These are phyloP conservation scores for Babjeviella inositovora DNA, from an alignment of 805 yeast genomes.

Conservation along the genomic window DNA sequence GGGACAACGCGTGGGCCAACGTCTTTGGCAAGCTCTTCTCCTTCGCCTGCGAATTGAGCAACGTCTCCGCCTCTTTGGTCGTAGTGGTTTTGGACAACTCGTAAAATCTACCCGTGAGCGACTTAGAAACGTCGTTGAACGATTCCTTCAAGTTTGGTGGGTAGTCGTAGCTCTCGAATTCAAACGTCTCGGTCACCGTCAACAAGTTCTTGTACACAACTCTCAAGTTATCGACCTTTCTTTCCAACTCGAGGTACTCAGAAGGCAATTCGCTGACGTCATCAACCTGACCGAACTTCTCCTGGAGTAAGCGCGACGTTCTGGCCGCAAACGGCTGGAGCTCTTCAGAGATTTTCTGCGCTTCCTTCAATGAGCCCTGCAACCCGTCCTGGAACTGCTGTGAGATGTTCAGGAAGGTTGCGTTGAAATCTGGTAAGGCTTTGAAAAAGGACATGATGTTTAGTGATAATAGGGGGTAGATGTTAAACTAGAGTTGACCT, in stretches of 20 bases:
- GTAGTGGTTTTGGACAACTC: slow-evolving; percentile 49
- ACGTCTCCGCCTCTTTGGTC: slow-evolving; percentile 50
- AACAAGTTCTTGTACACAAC: slow-evolving; percentile 36
- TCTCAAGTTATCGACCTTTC: slow-evolving; percentile 48
- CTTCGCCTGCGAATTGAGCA: slow-evolving; percentile 18
- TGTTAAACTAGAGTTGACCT: too few species aligned
- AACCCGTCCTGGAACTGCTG: slow-evolving; percentile 7
- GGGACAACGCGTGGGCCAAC: slow-evolving; percentile 53
- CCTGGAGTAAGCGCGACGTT: slow-evolving; percentile 42
- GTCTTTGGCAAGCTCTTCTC: slow-evolving; percentile 38
- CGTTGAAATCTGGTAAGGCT: too few species aligned
- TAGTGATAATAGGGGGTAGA: too few species aligned
- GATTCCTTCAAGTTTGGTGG: slow-evolving; percentile 70
- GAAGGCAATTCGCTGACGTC: slow-evolving; percentile 61
- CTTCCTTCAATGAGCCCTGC: slow-evolving; percentile 16
- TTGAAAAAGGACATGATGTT: too few species aligned
- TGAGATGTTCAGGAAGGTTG: slow-evolving; percentile 8
- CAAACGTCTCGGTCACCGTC: slow-evolving; percentile 45
- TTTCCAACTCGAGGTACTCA: slow-evolving; percentile 54
- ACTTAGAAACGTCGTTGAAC: slow-evolving; percentile 40
- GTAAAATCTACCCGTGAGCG: slow-evolving; percentile 35
- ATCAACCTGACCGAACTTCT: slow-evolving; percentile 47
- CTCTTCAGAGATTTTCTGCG: slow-evolving; percentile 19
- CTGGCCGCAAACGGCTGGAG: slow-evolving; percentile 42
- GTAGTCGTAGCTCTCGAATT: slow-evolving; percentile 63